phyloP scores from a whole-genome alignment of 768 basidiomycete species.

The Hericium rajendrae region DNA sequence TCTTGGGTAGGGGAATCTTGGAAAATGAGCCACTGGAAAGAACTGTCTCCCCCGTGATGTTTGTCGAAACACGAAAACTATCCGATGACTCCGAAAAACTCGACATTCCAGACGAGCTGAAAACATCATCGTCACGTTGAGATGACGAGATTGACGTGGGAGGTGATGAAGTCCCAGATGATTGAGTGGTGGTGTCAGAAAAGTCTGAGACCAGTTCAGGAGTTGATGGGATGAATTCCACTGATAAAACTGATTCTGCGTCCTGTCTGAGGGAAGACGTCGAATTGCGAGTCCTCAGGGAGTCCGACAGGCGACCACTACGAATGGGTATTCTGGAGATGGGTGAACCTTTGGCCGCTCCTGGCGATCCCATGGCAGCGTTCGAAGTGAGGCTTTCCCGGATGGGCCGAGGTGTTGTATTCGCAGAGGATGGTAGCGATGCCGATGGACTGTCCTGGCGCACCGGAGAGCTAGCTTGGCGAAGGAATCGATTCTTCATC shows the following conservation, averaged over 20 bases:
- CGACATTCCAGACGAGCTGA: background rate
- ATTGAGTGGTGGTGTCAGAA: slow-evolving; percentile 49
- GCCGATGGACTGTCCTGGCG: background rate
- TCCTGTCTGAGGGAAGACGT: slow-evolving; percentile 11
- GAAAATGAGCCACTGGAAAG: background rate
- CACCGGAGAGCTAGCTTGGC: slow-evolving; percentile 21
- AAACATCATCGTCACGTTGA: slow-evolving; percentile 4
- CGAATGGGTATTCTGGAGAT: slow-evolving; percentile 2
- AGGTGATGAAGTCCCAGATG: slow-evolving; percentile 41
- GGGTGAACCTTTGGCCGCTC: background rate
- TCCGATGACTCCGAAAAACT: slow-evolving; percentile 1
- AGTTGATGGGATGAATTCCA: slow-evolving; percentile 35
- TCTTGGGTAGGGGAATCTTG: background rate
- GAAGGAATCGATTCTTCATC: slow-evolving; percentile 51
- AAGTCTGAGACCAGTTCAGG: slow-evolving; percentile 54
- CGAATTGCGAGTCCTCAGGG: slow-evolving; percentile 6
- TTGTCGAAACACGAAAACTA: background rate
- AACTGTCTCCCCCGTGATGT: background rate
- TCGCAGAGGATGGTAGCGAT: background rate
- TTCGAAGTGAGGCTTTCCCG: background rate
- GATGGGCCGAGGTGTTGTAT: background rate
- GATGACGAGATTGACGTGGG: slow-evolving; percentile 26
- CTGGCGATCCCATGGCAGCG: background rate
- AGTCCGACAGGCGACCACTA: slow-evolving; percentile 5
- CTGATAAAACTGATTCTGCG: slow-evolving; percentile 20